phyloP scores from a whole-genome alignment of 305 asterid species.

The Fraxinus sp. region DNA sequence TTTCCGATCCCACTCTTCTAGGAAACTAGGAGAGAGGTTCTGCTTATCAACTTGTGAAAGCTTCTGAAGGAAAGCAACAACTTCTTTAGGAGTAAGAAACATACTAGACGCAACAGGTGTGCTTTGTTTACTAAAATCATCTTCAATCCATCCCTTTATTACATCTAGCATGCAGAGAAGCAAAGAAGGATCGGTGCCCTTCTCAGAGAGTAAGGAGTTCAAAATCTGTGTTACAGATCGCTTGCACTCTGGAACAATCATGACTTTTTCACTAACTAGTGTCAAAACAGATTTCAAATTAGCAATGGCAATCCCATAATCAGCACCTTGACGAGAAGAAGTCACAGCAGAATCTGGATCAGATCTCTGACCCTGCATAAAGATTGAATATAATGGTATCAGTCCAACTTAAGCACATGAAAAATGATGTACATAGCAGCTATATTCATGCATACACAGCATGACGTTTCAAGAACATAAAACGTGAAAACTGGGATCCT shows the following conservation, averaged over 20 bases:
- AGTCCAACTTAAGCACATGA: slow-evolving; percentile 17
- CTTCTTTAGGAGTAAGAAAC: slow-evolving; percentile 81
- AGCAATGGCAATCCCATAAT: slow-evolving; percentile 76
- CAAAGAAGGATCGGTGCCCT: slow-evolving; percentile 87
- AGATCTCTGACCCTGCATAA: slow-evolving; percentile 76
- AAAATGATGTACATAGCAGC: slow-evolving; percentile 3
- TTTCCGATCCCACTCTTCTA: slow-evolving; percentile 93
- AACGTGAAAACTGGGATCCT: slow-evolving; percentile 10
- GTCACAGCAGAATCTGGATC: slow-evolving; percentile 93
- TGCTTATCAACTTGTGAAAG: slow-evolving; percentile 98
- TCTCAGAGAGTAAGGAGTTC: slow-evolving; percentile 85
- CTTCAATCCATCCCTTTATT: slow-evolving; percentile 89
- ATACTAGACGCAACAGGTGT: slow-evolving; percentile 59
- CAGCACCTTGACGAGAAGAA: slow-evolving; percentile 97
- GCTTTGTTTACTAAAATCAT: slow-evolving; percentile 80
- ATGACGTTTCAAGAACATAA: slow-evolving; percentile 14
- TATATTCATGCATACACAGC: slow-evolving; percentile 1
- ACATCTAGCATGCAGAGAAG: slow-evolving; percentile 90
- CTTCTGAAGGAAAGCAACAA: slow-evolving; percentile 89
- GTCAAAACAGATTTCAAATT: slow-evolving; percentile 81
- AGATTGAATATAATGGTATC: slow-evolving; percentile 23
- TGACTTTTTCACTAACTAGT: slow-evolving; percentile 80
- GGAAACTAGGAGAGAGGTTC: slow-evolving; percentile 58
- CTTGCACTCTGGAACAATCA: slow-evolving; percentile 91
- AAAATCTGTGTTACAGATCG: slow-evolving; percentile 81